phyloP scores from a whole-genome alignment of 139 green algal genomes.

The Pleodorina starrii region DNA sequence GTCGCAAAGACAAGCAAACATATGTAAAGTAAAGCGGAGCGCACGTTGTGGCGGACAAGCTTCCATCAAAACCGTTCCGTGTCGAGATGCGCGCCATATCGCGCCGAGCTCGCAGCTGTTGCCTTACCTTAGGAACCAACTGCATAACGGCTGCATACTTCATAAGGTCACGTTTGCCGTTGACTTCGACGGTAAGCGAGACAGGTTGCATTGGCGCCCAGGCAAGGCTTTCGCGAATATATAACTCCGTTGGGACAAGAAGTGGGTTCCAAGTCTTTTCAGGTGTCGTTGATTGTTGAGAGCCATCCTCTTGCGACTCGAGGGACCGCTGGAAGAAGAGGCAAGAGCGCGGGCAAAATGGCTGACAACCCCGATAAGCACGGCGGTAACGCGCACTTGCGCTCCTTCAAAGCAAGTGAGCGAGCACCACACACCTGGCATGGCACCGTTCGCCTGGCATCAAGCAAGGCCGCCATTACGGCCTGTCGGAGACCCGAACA shows the following conservation, averaged over 20 bases:
- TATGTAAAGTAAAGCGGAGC: no score
- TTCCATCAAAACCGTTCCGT: no score
- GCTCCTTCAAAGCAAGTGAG: not conserved
- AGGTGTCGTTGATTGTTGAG: not conserved
- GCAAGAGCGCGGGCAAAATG: not conserved
- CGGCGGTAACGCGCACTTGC: not conserved
- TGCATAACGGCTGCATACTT: slow-evolving; percentile 50
- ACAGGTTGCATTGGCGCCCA: not conserved
- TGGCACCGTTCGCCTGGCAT: not conserved
- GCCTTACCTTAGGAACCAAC: not conserved
- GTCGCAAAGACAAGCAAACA: no score
- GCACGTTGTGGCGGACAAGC: no score
- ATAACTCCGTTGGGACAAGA: not conserved
- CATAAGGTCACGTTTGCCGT: slow-evolving; percentile 19
- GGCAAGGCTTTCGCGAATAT: not conserved
- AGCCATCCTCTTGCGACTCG: not conserved
- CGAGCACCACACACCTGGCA: not conserved
- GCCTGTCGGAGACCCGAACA: not conserved
- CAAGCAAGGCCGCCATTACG: slow-evolving; percentile 1
- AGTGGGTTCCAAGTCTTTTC: slow-evolving; percentile 15
- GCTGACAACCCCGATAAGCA: not conserved
- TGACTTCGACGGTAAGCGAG: slow-evolving; percentile 28
- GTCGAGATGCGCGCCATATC: not conserved
- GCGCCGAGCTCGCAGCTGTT: not conserved
- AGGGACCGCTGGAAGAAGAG: not conserved